A percentile compares a stretch with the other conserved stretches of the same genome.
These are phyloP conservation scores for Monoraphidium neglectum DNA, from an alignment of 139 green algal genomes.

Conservation along the genomic window DNA sequence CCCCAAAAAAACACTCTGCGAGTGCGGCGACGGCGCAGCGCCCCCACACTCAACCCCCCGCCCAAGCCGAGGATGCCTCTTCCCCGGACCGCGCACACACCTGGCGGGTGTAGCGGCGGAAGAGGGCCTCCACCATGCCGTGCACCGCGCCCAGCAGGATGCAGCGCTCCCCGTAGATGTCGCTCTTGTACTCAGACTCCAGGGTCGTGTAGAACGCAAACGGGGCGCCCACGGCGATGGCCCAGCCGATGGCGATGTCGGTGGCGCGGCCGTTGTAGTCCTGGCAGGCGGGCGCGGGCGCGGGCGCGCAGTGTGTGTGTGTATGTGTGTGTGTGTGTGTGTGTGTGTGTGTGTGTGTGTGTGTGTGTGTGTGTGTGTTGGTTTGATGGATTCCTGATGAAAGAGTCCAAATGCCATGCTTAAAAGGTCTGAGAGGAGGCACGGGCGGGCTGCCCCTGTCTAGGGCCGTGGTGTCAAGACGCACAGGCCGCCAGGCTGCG, in stretches of 20 bases:
- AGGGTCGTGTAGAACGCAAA: conserved; percentile 99
- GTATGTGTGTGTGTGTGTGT: too few species aligned
- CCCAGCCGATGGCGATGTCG: conserved; percentile 98
- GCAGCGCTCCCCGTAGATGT: conserved; percentile 99
- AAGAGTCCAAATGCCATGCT: too few species aligned
- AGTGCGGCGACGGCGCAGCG: not conserved
- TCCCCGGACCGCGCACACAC: not conserved
- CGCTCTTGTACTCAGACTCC: conserved; percentile 98
- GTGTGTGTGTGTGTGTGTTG: too few species aligned
- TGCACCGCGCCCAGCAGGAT: conserved; percentile 98
- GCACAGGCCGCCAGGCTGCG: not conserved
- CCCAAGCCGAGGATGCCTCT: conserved; percentile 6
- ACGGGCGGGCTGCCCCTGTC: too few species aligned
- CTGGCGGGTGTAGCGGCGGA: conserved; percentile 87
- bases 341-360: too few species aligned
- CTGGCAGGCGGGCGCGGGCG: too few species aligned
- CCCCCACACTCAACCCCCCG: conserved; percentile 74
- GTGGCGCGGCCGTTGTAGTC: conserved; percentile 93
- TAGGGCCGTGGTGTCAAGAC: not conserved
- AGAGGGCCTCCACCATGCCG: conserved; percentile 98
- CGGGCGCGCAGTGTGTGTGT: too few species aligned
- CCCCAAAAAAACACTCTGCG: too few species aligned
- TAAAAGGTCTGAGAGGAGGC: too few species aligned
- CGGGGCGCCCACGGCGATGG: conserved; percentile 92
- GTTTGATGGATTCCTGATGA: too few species aligned